phyloP scores from a whole-genome alignment of 148 eudicot species.

The Camellia granthamiana region DNA sequence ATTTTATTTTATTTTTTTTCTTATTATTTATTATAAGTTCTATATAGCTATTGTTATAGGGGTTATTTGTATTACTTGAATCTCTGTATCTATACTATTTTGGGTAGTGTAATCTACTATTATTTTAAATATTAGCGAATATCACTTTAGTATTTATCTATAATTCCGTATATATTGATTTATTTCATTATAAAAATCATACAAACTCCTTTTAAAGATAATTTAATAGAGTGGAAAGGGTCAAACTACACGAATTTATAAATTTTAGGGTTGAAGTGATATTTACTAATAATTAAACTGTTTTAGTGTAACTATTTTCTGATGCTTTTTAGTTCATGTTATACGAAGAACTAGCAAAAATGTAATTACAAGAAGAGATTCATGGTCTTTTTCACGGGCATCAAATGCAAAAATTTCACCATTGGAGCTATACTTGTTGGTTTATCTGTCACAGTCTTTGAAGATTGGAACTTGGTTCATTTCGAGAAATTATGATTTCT shows the following conservation, averaged over 20 bases:
- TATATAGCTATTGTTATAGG: neutral
- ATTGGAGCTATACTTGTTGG: neutral
- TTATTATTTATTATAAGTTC: neutral
- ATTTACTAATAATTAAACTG: too few species aligned
- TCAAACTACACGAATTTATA: too few species aligned
- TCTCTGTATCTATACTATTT: neutral
- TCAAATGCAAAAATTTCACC: slow-evolving; percentile 12
- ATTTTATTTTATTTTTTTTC: neutral
- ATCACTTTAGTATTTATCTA: neutral
- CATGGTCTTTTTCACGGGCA: neutral
- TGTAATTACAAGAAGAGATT: neutral
- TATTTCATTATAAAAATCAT: too few species aligned
- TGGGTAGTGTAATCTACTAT: neutral
- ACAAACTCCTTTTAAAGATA: too few species aligned
- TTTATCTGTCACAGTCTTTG: slow-evolving; percentile 5
- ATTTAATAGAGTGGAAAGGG: too few species aligned
- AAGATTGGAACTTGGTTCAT: neutral
- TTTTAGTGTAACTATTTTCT: neutral
- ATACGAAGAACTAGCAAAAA: too few species aligned
- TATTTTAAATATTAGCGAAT: neutral
- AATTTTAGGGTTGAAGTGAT: too few species aligned
- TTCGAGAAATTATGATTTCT: neutral
- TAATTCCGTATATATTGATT: neutral
- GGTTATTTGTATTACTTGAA: neutral
- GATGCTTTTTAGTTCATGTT: neutral